Percentiles rank a stretch among this genome's conserved stretches.
Evolutionary conservation across 2,329 filamentous ascomycete genomes (phyloP).

Genomic region (Exophiala lecanii-corni): DNA sequence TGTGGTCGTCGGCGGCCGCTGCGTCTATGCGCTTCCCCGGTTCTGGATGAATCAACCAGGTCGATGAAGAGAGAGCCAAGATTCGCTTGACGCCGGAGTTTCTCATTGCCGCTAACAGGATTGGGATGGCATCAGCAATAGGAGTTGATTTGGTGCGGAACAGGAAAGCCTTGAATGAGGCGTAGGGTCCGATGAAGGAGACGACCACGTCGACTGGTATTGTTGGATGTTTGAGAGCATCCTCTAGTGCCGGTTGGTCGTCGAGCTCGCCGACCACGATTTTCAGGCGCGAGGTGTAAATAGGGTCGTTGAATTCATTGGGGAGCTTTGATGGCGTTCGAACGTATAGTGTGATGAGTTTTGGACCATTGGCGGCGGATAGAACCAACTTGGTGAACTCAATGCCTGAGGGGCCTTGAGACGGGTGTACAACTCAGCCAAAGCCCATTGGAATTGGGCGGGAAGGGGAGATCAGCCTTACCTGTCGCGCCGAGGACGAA

Average conservation of each 20-base stretch:
- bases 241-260: slow-evolving; percentile 6
- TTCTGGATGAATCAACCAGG: slow-evolving; percentile 4
- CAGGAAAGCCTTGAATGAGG: slow-evolving; percentile 5
- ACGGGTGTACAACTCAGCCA: background rate
- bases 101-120: slow-evolving; percentile 10
- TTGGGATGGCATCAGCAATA: slow-evolving; percentile 9
- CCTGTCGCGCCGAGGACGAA: background rate
- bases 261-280: slow-evolving; percentile 11
- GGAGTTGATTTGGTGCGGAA: slow-evolving; percentile 9
- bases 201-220: slow-evolving; percentile 8
- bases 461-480: too few relatives aligned
- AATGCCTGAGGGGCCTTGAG: slow-evolving; percentile 6
- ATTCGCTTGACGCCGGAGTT: slow-evolving; percentile 9
- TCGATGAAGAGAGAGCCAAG: slow-evolving; percentile 10
- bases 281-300: slow-evolving; percentile 2
- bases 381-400: slow-evolving; percentile 11
- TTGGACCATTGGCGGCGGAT: slow-evolving; percentile 1
- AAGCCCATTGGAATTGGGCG: background rate
- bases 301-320: background rate
- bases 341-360: slow-evolving; percentile 12
- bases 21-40: slow-evolving; percentile 1
- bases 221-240: slow-evolving; percentile 3
- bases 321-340: slow-evolving; percentile 5
- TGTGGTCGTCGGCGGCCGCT: background rate
- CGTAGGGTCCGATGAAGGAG: slow-evolving; percentile 11